Base-by-base conservation (phyloP, 805 yeast species). In the Nakazawaea wyomingensis region DNA sequence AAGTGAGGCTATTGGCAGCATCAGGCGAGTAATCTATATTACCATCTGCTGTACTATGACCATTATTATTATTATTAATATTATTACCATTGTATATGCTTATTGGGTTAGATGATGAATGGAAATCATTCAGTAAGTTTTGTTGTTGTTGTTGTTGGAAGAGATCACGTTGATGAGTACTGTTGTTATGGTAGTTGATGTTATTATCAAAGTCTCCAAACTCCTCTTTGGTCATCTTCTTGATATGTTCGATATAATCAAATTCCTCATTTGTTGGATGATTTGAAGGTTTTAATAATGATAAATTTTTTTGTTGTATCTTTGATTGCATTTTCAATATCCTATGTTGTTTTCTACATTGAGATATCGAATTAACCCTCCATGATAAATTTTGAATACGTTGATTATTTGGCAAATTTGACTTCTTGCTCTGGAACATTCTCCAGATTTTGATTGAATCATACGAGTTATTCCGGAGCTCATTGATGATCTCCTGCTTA, bases 231-330 rank as follows among this genome's bases (percentile, higher is more conserved):
- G 68, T 61, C 32, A 62, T 61, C 37, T 57, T 52, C 45, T 64
- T 54, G 33, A 64, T 64, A 47, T 64, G 68, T 40, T 61, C 65
- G 21, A 64, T 60, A 45, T 64, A 64, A 45, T 64, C 66, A 40
- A 64, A 62, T 37, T 55, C 56, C 19, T 43, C 49, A 27, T 48
- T 43, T 18, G 39, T 52, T 52, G 18, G 57, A 54, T n/a, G 53
- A 44, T 39, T 39, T 28, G 39, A 18, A n/a, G 37, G n/a, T 49
- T 47, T 26, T 46, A 44, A 28, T 19, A 40, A 13, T 45, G 53
- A 3, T 52, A 47, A 21, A 42, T 51, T 34, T 53, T 43, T 13
- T 50, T 38, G 34, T 50, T 53, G 36, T 44, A 50, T 38, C 36
- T 44, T 17, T 50, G 41, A 10, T 41, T 36, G 11, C 31, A 31